phyloP scores from a whole-genome alignment of 352 stramenopile genomes.

The Phytophthora sp. region DNA sequence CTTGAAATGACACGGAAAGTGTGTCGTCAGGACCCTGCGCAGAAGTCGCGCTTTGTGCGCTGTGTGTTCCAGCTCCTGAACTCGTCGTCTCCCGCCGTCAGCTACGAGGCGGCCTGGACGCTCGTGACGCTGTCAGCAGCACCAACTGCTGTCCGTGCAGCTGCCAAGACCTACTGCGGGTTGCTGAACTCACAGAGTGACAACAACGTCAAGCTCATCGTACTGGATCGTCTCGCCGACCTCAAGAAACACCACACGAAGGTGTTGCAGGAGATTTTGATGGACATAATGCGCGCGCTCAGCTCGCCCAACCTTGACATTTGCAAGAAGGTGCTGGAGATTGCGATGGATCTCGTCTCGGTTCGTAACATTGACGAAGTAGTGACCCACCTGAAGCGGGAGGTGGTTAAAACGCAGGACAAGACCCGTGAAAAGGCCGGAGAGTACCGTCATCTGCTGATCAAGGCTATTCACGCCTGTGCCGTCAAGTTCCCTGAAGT shows the following conservation, averaged over 20 bases:
- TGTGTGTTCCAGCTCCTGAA: constrained; percentile 99
- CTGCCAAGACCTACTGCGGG: constrained; percentile 96
- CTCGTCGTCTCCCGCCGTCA: constrained; percentile 89
- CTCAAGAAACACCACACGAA: constrained; percentile 98
- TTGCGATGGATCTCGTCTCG: constrained; percentile 98
- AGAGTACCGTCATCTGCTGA: constrained; percentile 98
- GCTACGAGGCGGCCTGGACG: constrained; percentile 99
- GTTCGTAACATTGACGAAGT: constrained; percentile 99
- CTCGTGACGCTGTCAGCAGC: constrained; percentile 98
- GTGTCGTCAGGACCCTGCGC: constrained; percentile 96
- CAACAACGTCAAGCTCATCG: constrained; percentile 99
- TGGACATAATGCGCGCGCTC: constrained; percentile 99
- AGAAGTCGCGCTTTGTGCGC: constrained; percentile 99
- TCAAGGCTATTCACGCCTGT: constrained; percentile 98
- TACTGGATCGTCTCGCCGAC: constrained; percentile 97
- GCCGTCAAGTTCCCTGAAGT: constrained; percentile 98
- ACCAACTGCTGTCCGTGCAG: constrained; percentile 97
- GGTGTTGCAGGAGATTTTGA: constrained; percentile 98
- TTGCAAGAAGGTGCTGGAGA: constrained; percentile 98
- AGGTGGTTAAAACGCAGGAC: constrained; percentile 92
- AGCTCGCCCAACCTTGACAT: constrained; percentile 98
- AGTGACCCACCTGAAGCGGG: constrained; percentile 89
- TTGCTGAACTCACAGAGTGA: constrained; percentile 99
- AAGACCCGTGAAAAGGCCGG: constrained; percentile 94
- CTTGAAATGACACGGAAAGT: constrained; percentile 99